Evolutionary conservation across 2,329 filamentous ascomycete species (phyloP).

Genomic region (Pseudocercospora cruenta): DNA sequence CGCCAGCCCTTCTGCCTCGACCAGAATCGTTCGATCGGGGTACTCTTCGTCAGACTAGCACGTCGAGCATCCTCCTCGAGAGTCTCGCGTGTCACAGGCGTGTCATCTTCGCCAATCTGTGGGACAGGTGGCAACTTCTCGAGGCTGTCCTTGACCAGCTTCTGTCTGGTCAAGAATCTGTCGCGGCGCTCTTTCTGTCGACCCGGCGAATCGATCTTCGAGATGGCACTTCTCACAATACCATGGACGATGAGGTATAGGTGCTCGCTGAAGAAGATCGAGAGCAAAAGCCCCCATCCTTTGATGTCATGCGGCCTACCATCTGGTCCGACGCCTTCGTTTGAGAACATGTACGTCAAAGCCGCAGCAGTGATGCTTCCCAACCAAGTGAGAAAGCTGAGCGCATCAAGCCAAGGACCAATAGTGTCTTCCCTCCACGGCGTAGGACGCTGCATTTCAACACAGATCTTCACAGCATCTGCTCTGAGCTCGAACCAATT

Average conservation of each 20-base stretch:
- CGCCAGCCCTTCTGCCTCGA: slow-evolving; percentile 52
- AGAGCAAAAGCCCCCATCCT: slow-evolving; percentile 78
- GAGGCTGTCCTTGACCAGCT: slow-evolving; percentile 73
- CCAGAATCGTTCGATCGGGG: slow-evolving; percentile 58
- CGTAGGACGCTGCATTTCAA: slow-evolving; percentile 84
- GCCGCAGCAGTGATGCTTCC: slow-evolving; percentile 86
- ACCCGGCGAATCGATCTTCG: slow-evolving; percentile 82
- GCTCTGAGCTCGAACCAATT: slow-evolving; percentile 95
- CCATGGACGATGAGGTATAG: slow-evolving; percentile 79
- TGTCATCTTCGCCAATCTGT: slow-evolving; percentile 51
- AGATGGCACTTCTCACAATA: slow-evolving; percentile 71
- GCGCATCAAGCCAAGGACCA: slow-evolving; percentile 83
- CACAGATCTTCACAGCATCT: slow-evolving; percentile 91
- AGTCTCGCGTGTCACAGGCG: slow-evolving; percentile 65
- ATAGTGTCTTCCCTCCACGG: slow-evolving; percentile 92
- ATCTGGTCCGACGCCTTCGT: slow-evolving; percentile 65
- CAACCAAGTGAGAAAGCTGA: slow-evolving; percentile 91
- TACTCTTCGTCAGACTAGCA: slow-evolving; percentile 46
- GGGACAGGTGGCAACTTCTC: slow-evolving; percentile 54
- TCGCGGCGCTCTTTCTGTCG: slow-evolving; percentile 83
- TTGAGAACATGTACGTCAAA: slow-evolving; percentile 85
- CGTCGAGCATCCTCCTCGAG: slow-evolving; percentile 62
- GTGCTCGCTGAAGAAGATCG: slow-evolving; percentile 86
- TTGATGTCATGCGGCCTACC: slow-evolving; percentile 72
- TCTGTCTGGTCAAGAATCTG: slow-evolving; percentile 77